Evolutionary conservation across 495 filamentous ascomycete species (phyloP).

Genomic region (Barbatosphaeria neglecta): DNA sequence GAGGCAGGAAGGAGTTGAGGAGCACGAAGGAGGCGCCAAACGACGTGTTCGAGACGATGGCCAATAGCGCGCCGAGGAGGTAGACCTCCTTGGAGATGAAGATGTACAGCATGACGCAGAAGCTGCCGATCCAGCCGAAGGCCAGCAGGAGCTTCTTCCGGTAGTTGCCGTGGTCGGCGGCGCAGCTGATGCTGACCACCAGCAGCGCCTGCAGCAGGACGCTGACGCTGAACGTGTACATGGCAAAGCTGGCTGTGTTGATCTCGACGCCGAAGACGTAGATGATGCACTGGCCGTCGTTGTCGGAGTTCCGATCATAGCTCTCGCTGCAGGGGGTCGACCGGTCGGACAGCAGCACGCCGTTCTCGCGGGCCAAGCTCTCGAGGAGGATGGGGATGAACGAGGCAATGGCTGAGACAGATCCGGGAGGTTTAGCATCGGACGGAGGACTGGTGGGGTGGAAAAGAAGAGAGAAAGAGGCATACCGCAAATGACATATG

Average conservation of each 20-base stretch:
- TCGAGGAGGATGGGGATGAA: slow-evolving; percentile 97
- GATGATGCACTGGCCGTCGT: slow-evolving; percentile 67
- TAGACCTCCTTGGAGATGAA: slow-evolving; percentile 62
- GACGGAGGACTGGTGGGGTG: background rate
- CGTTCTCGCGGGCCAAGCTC: slow-evolving; percentile 81
- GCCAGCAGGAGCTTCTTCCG: slow-evolving; percentile 73
- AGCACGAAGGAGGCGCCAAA: slow-evolving; percentile 81
- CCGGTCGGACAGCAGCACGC: slow-evolving; percentile 67
- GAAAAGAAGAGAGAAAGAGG: slow-evolving; percentile 4
- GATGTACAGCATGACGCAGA: slow-evolving; percentile 82
- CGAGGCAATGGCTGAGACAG: slow-evolving; percentile 37
- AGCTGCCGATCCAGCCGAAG: slow-evolving; percentile 73
- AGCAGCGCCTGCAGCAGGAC: slow-evolving; percentile 80
- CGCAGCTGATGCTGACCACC: slow-evolving; percentile 90
- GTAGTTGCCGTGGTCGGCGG: slow-evolving; percentile 90
- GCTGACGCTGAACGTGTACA: slow-evolving; percentile 94
- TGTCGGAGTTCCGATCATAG: slow-evolving; percentile 19
- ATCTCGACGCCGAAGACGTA: slow-evolving; percentile 72
- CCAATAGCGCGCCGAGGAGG: slow-evolving; percentile 67
- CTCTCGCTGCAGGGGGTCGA: slow-evolving; percentile 53
- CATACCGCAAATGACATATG: slow-evolving; percentile 89
- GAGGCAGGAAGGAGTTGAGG: slow-evolving; percentile 71
- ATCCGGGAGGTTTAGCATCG: background rate
- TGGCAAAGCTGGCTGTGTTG: slow-evolving; percentile 93
- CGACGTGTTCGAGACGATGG: slow-evolving; percentile 82